phyloP scores from a whole-genome alignment of 1,139 yeast species.

The Saccharomyces pastorianus region DNA sequence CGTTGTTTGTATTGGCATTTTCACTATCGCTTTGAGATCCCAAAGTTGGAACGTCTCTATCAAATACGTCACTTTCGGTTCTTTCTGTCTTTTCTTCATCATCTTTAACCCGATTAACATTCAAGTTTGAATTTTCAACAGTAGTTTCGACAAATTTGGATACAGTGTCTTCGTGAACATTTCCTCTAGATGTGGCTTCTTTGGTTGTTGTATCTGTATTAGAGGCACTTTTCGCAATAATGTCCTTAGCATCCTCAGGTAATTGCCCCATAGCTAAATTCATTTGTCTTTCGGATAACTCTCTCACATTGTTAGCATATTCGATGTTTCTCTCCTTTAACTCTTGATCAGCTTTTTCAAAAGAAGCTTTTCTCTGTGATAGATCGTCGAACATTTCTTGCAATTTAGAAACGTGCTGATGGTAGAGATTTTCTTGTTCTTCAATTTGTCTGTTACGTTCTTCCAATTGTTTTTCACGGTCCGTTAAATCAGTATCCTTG shows the following conservation, averaged over 20 bases:
- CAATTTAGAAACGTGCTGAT: conserved; percentile 33
- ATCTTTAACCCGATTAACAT: conserved; percentile 12
- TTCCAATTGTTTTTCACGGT: conserved; percentile 32
- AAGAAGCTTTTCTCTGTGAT: conserved; percentile 31
- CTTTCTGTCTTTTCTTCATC: conserved; percentile 20
- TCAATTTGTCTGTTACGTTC: conserved; percentile 27
- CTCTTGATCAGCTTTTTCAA: conserved; percentile 34
- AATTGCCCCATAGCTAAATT: conserved; percentile 28
- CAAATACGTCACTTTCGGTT: conserved; percentile 29
- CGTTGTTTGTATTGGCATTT: conserved; percentile 21
- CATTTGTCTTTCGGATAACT: conserved; percentile 33
- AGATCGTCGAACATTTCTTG: conserved; percentile 31
- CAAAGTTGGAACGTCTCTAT: conserved; percentile 31
- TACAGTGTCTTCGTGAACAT: conserved; percentile 16
- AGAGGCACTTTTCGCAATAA: conserved; percentile 23
- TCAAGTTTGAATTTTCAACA: conserved; percentile 18
- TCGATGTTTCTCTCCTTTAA: conserved; percentile 33
- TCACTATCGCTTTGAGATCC: conserved; percentile 33
- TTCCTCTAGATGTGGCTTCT: neutral
- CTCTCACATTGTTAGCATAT: conserved; percentile 35
- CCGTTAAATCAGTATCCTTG: conserved; percentile 20
- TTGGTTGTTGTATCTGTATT: neutral
- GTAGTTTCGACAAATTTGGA: conserved; percentile 22
- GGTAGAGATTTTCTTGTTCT: conserved; percentile 33
- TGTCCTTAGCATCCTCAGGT: conserved; percentile 32